Percentiles rank a stretch among this genome's conserved stretches.
Conservation (phyloP, 2,329 filamentous ascomycete species). For the Penicillium nordicum region DNA sequence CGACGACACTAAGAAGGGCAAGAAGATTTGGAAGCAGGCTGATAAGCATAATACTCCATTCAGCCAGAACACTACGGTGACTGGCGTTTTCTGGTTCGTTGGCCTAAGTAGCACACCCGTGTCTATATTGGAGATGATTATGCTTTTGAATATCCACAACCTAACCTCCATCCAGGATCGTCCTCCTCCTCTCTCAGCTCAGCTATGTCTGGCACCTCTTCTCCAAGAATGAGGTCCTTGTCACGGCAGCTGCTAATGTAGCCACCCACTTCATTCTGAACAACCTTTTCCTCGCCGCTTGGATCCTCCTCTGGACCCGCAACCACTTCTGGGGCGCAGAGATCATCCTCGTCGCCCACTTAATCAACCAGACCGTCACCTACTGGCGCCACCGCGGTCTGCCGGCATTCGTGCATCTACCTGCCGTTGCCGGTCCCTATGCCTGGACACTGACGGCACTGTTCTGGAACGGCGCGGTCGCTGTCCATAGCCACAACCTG, state of each 20-base stretch:
- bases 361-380: slow-evolving; percentile 71
- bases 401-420: slow-evolving; percentile 70
- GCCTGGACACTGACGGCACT: slow-evolving; percentile 83
- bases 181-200: slow-evolving; percentile 71
- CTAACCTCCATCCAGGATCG: slow-evolving; percentile 51
- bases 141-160: background rate
- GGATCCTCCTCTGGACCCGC: slow-evolving; percentile 78
- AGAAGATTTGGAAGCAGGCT: slow-evolving; percentile 74
- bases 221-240: slow-evolving; percentile 59
- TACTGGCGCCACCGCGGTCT: slow-evolving; percentile 77
- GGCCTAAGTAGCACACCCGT: background rate
- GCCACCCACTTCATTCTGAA: slow-evolving; percentile 81
- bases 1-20: slow-evolving; percentile 58
- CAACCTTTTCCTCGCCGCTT: slow-evolving; percentile 78
- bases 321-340: slow-evolving; percentile 72
- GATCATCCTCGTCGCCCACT: slow-evolving; percentile 73
- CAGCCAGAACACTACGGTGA: slow-evolving; percentile 63
- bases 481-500: slow-evolving; percentile 65
- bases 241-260: slow-evolving; percentile 70
- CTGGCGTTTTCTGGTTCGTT: slow-evolving; percentile 70
- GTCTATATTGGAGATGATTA: background rate
- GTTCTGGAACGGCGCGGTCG: slow-evolving; percentile 85
- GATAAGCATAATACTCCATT: slow-evolving; percentile 66
- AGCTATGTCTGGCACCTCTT: slow-evolving; percentile 76
- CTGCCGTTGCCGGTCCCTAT: slow-evolving; percentile 72